phyloP scores from a whole-genome alignment of 2,329 filamentous ascomycete species.

The Coniochaeta sp. region DNA sequence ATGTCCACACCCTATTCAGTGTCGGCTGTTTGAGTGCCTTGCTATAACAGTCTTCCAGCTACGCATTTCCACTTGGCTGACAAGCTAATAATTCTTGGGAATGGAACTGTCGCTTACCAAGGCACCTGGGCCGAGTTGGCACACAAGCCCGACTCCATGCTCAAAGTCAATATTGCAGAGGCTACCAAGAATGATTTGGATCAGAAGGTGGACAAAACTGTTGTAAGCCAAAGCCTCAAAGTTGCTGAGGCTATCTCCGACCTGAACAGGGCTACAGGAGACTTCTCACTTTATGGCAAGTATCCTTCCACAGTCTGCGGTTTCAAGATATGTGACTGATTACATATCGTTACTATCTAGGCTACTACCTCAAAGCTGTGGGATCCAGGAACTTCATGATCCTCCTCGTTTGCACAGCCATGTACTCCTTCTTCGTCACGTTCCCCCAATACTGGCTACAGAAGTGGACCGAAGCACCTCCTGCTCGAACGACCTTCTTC shows the following conservation, averaged over 20 bases:
- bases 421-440: slow-evolving; percentile 26
- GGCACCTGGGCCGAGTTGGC: slow-evolving; percentile 29
- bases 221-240: neutral
- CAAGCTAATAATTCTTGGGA: slow-evolving; percentile 29
- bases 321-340: neutral
- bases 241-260: slow-evolving; percentile 7
- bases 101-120: slow-evolving; percentile 26
- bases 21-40: too few relatives aligned
- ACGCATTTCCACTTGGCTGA: slow-evolving; percentile 32
- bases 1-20: too few relatives aligned
- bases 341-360: neutral
- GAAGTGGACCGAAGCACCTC: slow-evolving; percentile 24
- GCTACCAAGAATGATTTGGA: neutral
- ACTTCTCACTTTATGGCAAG: slow-evolving; percentile 26
- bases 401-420: slow-evolving; percentile 16
- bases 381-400: slow-evolving; percentile 19
- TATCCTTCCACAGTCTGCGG: neutral
- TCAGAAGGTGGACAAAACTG: slow-evolving; percentile 2
- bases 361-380: slow-evolving; percentile 23
- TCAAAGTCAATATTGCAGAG: slow-evolving; percentile 15
- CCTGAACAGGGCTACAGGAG: slow-evolving; percentile 21
- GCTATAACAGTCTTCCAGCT: slow-evolving; percentile 21
- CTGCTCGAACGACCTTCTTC: slow-evolving; percentile 20
- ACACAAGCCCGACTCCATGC: slow-evolving; percentile 22
- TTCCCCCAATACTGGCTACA: slow-evolving; percentile 31